Evolutionary conservation across 176 grass and related monocot genomes (phyloP), one percentile per base, ranked within the genome.

Genomic region (Bonia amplexicaulis): DNA sequence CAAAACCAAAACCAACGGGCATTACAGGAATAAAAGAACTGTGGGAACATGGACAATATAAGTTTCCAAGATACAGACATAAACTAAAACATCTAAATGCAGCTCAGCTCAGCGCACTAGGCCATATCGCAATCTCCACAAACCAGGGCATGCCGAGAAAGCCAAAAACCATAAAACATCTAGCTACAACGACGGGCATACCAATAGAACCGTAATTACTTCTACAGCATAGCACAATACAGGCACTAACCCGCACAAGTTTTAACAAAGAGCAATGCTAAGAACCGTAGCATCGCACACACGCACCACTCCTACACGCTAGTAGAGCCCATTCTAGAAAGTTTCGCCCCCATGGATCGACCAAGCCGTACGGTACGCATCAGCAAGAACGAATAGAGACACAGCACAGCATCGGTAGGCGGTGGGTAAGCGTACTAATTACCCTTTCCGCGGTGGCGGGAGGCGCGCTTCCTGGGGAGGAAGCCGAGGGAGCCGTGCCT

Each of bases 401-500:
- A 42, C 23, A 25, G 4, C 40, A 33, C 1, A 22, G 15, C 22
- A 74, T 26, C 14, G 0, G 6, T 6, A 11, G 5, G 20, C 2
- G 53, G 22, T 10, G 29, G 42, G 17, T 0, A 29, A 71, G 29
- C 58, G 40, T 2, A 17, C 35, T 37, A 37, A 37, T 10, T 94
- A 97, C 95, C 95, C 88, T 94, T 97, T 78, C 95, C 95, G 62
- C 95, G 95, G 81, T 97, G 95, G 65, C 95, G 95, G 12, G 88
- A 88, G 17, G 46, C 68, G 7, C 95, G 87, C 90, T 97, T 97
- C 90, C 92, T 94, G 26, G 92, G 95, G 63, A 97, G 90, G 82
- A 97, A 97, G 58, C 95, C 95, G 69, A 97, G 92, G 74, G 92
- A 97, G 14, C 95, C 95, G 71, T 97, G 95, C 91, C 95, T 93